Conservation (phyloP, 345 rosid species). For the rapeseed (Brassica napus) region Da-Ae NC_063446.1:70077501-70078000, state of each 20-base stretch:
- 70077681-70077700: background rate
- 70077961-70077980: constrained; percentile 30
- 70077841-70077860: constrained; percentile 10
- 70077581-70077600: constrained; percentile 23
- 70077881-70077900: background rate
- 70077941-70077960: constrained; percentile 22
- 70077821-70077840: constrained; percentile 1
- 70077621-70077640: no score
- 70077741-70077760: background rate
- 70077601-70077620: background rate
- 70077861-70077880: constrained; percentile 2
- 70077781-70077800: background rate
- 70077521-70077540: constrained; percentile 53
- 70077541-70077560: constrained; percentile 85
- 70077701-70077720: background rate
- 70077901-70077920: constrained; percentile 37
- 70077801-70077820: background rate
- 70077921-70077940: constrained; percentile 26
- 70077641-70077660: background rate
- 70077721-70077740: background rate
- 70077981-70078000: constrained; percentile 8
- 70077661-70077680: background rate
- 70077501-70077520: no score
- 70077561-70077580: constrained; percentile 53
- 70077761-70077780: background rate